Conservation (phyloP, 2,329 filamentous ascomycete species). For the Colletotrichum magnum region DNA sequence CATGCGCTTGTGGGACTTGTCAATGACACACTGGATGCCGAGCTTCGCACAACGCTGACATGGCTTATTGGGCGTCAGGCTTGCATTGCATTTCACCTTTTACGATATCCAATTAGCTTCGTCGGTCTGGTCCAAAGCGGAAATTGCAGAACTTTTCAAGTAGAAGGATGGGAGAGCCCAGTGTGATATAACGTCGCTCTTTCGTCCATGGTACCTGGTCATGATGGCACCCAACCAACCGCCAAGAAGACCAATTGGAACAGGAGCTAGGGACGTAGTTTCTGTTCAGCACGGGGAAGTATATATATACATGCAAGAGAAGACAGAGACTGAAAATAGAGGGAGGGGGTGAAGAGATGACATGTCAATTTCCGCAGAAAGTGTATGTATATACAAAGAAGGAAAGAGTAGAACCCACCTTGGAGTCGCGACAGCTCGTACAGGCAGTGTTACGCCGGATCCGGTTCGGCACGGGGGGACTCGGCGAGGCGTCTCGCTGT, state of each 20-base stretch:
- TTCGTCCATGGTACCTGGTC: constrained; percentile 6
- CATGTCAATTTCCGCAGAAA: no score
- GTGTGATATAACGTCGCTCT: constrained; percentile 6
- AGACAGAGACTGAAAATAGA: not conserved
- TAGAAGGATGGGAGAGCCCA: not conserved
- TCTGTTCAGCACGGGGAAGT: not conserved
- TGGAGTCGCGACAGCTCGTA: constrained; percentile 52
- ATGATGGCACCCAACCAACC: not conserved
- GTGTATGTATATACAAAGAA: no score
- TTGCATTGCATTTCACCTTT: constrained; percentile 62
- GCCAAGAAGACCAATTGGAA: constrained; percentile 30
- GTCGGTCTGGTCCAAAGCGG: not conserved
- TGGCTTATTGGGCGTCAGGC: constrained; percentile 54
- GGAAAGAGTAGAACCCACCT: no score
- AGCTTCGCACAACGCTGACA: constrained; percentile 63
- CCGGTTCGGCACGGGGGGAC: constrained; percentile 42
- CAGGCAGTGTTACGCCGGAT: constrained; percentile 51
- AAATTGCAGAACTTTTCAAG: not conserved
- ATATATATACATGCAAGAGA: not conserved
- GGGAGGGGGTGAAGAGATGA: no score
- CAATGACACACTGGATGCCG: constrained; percentile 59
- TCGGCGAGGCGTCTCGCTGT: constrained; percentile 31
- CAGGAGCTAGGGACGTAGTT: not conserved
- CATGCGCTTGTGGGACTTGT: constrained; percentile 62
- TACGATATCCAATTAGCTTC: constrained; percentile 14